These are phyloP conservation scores for Skeletonema menzelii DNA, from an alignment of 108 stramenopile species.

Conservation along the genomic window DNA sequence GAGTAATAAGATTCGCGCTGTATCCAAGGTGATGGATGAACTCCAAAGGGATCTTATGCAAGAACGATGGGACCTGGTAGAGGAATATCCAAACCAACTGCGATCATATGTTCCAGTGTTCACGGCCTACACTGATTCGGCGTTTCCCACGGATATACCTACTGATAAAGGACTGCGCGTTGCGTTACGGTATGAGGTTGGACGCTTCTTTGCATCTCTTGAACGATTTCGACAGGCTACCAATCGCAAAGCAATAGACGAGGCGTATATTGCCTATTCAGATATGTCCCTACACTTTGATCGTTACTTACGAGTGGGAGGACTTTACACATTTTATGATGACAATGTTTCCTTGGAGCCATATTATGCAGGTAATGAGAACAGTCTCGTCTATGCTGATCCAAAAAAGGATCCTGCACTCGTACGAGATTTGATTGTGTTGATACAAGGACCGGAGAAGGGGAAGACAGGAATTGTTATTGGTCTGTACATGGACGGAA, in stretches of 20 bases:
- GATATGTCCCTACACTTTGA: conserved; percentile 88
- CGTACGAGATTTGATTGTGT: conserved; percentile 78
- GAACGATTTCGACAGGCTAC: conserved; percentile 70
- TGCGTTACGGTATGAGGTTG: conserved; percentile 84
- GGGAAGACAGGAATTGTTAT: conserved; percentile 87
- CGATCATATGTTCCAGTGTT: conserved; percentile 85
- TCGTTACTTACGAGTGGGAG: conserved; percentile 80
- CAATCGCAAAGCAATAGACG: conserved; percentile 56
- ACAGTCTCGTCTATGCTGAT: conserved; percentile 73
- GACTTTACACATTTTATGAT: conserved; percentile 84
- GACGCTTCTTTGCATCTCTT: conserved; percentile 79
- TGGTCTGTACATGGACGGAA: conserved; percentile 76
- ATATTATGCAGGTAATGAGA: conserved; percentile 64
- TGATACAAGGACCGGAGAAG: conserved; percentile 80
- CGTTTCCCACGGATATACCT: conserved; percentile 78
- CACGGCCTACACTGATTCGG: conserved; percentile 83
- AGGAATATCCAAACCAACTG: conserved; percentile 69
- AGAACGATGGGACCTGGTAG: conserved; percentile 84
- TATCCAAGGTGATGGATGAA: conserved; percentile 67
- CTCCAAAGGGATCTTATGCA: conserved; percentile 89
- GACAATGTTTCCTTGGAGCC: conserved; percentile 67
- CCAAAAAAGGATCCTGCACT: conserved; percentile 79
- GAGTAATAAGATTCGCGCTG: conserved; percentile 45
- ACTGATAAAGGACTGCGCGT: conserved; percentile 81
- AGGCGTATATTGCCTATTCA: conserved; percentile 79